Conservation (phyloP, 2,329 filamentous ascomycete species). For the Paraphoma chrysanthemicola region DNA sequence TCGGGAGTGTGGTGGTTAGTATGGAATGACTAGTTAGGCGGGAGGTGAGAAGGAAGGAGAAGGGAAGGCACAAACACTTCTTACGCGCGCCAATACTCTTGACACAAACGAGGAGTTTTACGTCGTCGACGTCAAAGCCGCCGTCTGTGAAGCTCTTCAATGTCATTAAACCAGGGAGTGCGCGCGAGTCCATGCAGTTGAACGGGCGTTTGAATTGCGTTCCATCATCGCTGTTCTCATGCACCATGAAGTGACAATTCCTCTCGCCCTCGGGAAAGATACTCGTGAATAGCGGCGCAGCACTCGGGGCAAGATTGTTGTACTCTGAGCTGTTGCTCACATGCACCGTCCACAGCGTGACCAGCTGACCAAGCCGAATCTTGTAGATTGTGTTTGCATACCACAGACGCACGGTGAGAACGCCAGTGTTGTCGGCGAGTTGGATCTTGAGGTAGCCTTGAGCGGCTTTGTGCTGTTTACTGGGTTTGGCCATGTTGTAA, state of each 20-base stretch:
- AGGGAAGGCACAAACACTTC: conserved; percentile 45
- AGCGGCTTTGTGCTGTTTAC: conserved; percentile 53
- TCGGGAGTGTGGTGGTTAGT: background rate
- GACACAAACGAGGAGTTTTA: conserved; percentile 64
- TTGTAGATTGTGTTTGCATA: conserved; percentile 53
- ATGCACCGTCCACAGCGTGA: conserved; percentile 65
- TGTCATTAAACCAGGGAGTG: conserved; percentile 61
- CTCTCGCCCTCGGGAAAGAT: conserved; percentile 65
- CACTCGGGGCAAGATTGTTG: conserved; percentile 48
- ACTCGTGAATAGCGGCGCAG: conserved; percentile 60
- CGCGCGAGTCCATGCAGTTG: conserved; percentile 45
- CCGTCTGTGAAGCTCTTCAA: conserved; percentile 62
- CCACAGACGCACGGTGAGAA: conserved; percentile 63
- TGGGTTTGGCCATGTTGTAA: conserved; percentile 52
- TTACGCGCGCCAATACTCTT: conserved; percentile 63
- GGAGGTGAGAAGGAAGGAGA: background rate
- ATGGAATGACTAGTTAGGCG: too few relatives aligned
- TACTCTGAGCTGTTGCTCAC: conserved; percentile 57
- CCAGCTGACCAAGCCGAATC: conserved; percentile 60
- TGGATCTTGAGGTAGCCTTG: conserved; percentile 62
- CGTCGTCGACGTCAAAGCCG: conserved; percentile 60
- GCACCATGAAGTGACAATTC: conserved; percentile 61
- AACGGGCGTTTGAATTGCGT: conserved; percentile 57
- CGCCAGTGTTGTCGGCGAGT: conserved; percentile 63
- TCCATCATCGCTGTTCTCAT: conserved; percentile 28